Base-by-base conservation (phyloP, 345 rosid genomes). In the Aquilaria yunnanensis region DNA sequence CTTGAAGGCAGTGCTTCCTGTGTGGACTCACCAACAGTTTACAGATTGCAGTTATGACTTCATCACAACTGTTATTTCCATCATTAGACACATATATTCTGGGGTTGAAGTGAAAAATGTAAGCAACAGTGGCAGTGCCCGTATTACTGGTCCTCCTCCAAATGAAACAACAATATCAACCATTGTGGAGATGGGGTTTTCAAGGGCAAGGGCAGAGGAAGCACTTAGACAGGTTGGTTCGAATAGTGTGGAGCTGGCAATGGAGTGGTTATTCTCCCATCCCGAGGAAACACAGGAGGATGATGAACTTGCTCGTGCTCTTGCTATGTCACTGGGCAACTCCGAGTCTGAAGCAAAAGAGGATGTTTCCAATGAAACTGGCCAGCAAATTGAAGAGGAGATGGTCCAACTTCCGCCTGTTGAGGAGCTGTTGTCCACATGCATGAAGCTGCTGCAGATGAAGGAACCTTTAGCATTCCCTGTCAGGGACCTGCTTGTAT, bases 291-390 rank as follows among this genome's bases (percentile, higher is more conserved):
- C 71, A 71, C 92, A 69, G 72, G 98, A 93, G 76, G 98, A 93
- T 66, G 98, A 93, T 82, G 97, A 93, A 70, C 94, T 93, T 80
- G 92, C 97, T 51, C 97, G 96, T 46, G 98, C 98, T 58, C 94
- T 93, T 77, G 97, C 98, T 50, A 88, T 93, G 84, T 93, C 98
- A 16, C 74, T 90, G 66, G 97, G 98, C 45, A 93, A 81, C 65
- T 80, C 98, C 68, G 98, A 93, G 73, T 69, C 89, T 58, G 92
- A 88, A 54, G 47, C 77, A n/a, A 90, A 86, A 73, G 87, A 81
- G 65, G 85, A 86, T 79, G 77, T 63, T 73, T 62, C 62, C 23
- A 80, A 71, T 78, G 84, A 70, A 53, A 71, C 48, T 66, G 63
- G 58, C 61, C 82, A 77, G 64, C 78, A 63, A 55, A 66, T 86